Evolutionary conservation across 2,329 filamentous ascomycete species (phyloP).

Genomic region (Botrytis elliptica): DNA sequence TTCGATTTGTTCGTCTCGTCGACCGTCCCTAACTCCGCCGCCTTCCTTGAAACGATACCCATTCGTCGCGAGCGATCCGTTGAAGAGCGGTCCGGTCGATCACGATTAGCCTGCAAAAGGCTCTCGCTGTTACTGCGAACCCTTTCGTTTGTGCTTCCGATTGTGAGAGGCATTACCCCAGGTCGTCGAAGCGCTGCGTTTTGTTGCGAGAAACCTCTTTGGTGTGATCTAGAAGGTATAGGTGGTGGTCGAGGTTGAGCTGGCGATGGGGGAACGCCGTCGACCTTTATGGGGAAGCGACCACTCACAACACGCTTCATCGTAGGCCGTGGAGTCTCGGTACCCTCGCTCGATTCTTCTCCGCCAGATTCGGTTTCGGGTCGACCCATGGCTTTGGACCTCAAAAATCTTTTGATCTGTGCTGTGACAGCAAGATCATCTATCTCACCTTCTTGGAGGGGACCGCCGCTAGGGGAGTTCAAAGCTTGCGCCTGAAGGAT

Average conservation of each 20-base stretch:
- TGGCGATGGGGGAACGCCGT: conserved; percentile 72
- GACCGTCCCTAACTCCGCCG: conserved; percentile 60
- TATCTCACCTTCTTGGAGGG: conserved; percentile 57
- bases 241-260: conserved; percentile 66
- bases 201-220: conserved; percentile 70
- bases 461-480: conserved; percentile 54
- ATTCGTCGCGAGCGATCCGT: conserved; percentile 60
- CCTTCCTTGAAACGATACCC: conserved; percentile 60
- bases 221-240: conserved; percentile 78
- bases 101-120: conserved; percentile 48
- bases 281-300: conserved; percentile 69
- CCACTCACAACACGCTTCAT: conserved; percentile 62
- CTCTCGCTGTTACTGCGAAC: conserved; percentile 65
- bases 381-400: conserved; percentile 49
- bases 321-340: conserved; percentile 70
- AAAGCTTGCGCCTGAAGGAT: conserved; percentile 59
- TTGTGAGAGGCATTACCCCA: conserved; percentile 67
- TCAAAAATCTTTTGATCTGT: conserved; percentile 61
- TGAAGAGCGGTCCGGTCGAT: conserved; percentile 37
- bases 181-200: conserved; percentile 63
- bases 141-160: conserved; percentile 68
- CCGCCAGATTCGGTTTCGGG: conserved; percentile 56
- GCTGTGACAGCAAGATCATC: conserved; percentile 59
- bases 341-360: conserved; percentile 68
- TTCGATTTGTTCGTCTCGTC: conserved; percentile 59